Evolutionary conservation across 805 yeast genomes (phyloP), one percentile per base, ranked within the genome.

Genomic region (Jamesozyma rosinii): DNA sequence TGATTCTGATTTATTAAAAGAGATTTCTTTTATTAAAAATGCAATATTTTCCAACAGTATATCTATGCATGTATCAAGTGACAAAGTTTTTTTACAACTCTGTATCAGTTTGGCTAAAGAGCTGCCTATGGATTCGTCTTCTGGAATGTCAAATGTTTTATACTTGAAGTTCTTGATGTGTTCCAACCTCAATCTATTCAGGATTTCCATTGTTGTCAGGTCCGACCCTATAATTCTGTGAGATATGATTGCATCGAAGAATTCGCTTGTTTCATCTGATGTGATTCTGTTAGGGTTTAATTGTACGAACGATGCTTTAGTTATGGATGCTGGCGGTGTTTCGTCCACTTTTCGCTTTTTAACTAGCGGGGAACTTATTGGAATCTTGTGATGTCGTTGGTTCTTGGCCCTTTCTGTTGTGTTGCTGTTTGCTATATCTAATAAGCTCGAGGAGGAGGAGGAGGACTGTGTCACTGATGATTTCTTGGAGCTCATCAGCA

Each of bases 401-500:
- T 5, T 30, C 17, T 30, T 30, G 33, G 6, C 6, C 17, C 17
- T 30, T 5, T 30, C 17, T 11, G n/a, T 5, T 11, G 33, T 30
- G 6, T 30, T n/a, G 6, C n/a, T n/a, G 6, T 14, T 14, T 5
- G 8, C 17, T 30, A 30, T 30, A 14, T 30, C n/a, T 30, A 14
- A 14, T 13, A 40, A 17, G 27, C 42, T 5, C 42, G 49, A 36
- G n/a, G 41, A 5, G 41, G 49, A 39, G 6, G 40, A 18, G 21
- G 43, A 24, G 30, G 42, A 20, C 26, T 45, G 18, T 13, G 47
- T 71, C 46, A 66, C 69, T 41, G 70, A 59, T 27, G 46, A 20
- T 13, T 49, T 71, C 46, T 66, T 69, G 41, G 70, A 59, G 48
- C 77, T 82, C 31, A 74, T 69, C 11, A 63, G 59, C 34, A 77